Conservation (phyloP, 2,329 filamentous ascomycete species). For the Apiospora rasikravindrae region DNA sequence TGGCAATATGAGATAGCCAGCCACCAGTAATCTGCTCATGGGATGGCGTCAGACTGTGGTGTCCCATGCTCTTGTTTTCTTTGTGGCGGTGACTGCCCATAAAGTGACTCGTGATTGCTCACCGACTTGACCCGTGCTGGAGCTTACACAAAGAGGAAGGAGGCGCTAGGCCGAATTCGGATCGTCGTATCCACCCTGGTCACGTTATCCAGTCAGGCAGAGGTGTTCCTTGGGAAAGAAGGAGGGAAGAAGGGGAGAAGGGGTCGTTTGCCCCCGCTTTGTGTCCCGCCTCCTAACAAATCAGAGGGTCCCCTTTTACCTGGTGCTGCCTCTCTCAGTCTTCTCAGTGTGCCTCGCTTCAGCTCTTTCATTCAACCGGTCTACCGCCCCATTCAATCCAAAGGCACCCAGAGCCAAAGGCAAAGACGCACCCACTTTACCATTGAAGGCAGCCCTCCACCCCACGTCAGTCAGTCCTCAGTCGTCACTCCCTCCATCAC, state of each 20-base stretch:
- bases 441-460: constrained; percentile 1
- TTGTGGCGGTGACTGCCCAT: not conserved
- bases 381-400: not conserved
- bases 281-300: not conserved
- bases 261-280: not conserved
- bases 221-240: not conserved
- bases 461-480: not conserved
- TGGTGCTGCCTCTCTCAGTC: not conserved
- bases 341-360: not conserved
- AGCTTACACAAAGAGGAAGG: constrained; percentile 9
- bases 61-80: not conserved
- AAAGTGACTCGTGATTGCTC: constrained; percentile 18
- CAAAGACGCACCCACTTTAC: not conserved
- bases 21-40: not conserved
- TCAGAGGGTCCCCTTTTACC: not conserved
- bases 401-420: not conserved
- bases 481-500: constrained; percentile 9
- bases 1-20: not conserved
- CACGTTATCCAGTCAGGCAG: not conserved
- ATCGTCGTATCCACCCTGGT: not conserved
- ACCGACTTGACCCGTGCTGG: constrained; percentile 13
- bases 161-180: not conserved
- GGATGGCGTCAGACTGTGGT: not conserved
- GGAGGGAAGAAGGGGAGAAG: not conserved
- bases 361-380: not conserved